Evolutionary conservation across 2,329 filamentous ascomycete species (phyloP).

Genomic region (Trichophaea hybrida): DNA sequence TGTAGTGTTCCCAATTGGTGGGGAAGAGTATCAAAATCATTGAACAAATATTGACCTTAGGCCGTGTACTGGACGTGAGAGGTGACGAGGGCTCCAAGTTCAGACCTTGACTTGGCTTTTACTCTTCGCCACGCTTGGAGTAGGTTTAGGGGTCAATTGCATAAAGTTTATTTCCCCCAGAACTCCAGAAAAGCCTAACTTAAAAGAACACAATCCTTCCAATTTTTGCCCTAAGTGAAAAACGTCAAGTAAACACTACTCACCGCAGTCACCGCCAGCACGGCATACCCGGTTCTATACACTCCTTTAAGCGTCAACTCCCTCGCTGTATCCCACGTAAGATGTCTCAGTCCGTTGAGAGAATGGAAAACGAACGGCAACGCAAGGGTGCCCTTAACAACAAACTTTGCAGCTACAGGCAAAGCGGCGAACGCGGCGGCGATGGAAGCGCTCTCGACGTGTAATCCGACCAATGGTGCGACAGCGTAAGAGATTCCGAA

Average conservation of each 20-base stretch:
- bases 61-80: too few species aligned
- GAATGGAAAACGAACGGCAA: constrained; percentile 54
- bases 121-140: too few species aligned
- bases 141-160: too few species aligned
- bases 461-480: constrained; percentile 59
- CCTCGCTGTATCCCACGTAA: constrained; percentile 53
- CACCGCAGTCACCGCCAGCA: constrained; percentile 42
- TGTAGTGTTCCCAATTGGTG: too few species aligned
- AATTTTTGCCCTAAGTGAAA: constrained; percentile 3
- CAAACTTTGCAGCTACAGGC: constrained; percentile 44
- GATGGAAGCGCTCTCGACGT: constrained; percentile 49
- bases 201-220: not conserved
- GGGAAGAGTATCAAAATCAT: too few species aligned
- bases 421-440: constrained; percentile 50
- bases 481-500: constrained; percentile 70
- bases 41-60: too few species aligned
- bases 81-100: too few species aligned
- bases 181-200: too few species aligned
- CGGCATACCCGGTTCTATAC: constrained; percentile 49
- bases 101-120: too few species aligned
- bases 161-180: too few species aligned
- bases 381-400: constrained; percentile 44
- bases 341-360: constrained; percentile 56
- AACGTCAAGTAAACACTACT: constrained; percentile 31
- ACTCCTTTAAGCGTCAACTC: constrained; percentile 50